Evolutionary conservation across 805 yeast species (phyloP).

Genomic region (Priceomyces carsonii): DNA sequence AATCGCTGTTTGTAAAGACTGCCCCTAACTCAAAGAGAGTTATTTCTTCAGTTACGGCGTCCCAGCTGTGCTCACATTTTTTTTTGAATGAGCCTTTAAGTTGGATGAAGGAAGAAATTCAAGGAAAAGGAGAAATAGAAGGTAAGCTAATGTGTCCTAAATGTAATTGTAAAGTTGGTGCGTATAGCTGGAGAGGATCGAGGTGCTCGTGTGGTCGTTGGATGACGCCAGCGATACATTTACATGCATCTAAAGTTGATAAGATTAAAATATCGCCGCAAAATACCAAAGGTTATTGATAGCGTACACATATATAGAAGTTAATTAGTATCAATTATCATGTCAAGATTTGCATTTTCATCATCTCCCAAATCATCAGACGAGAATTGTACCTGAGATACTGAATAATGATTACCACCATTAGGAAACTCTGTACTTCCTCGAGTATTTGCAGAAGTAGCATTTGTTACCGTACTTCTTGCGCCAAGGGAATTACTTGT

Average conservation of each 20-base stretch:
- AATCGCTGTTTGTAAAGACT: slow-evolving; percentile 63
- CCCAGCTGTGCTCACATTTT: slow-evolving; percentile 72
- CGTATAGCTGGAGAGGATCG: slow-evolving; percentile 92
- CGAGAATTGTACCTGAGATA: background rate
- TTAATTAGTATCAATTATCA: slow-evolving; percentile 41
- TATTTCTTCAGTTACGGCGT: slow-evolving; percentile 56
- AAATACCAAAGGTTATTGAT: slow-evolving; percentile 12
- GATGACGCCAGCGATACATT: slow-evolving; percentile 89
- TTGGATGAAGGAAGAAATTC: slow-evolving; percentile 89
- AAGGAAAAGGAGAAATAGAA: slow-evolving; percentile 67
- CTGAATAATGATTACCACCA: slow-evolving; percentile 1
- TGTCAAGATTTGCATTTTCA: slow-evolving; percentile 42
- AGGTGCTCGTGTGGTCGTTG: slow-evolving; percentile 94
- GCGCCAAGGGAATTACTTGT: slow-evolving; percentile 15
- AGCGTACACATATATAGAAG: slow-evolving; percentile 14
- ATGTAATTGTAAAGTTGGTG: slow-evolving; percentile 84
- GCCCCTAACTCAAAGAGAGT: slow-evolving; percentile 64
- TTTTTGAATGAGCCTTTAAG: slow-evolving; percentile 78
- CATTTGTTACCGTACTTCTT: slow-evolving; percentile 19
- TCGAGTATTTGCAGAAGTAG: slow-evolving; percentile 18
- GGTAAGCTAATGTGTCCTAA: slow-evolving; percentile 87
- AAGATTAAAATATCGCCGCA: slow-evolving; percentile 35
- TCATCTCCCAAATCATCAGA: slow-evolving; percentile 14
- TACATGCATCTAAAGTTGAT: slow-evolving; percentile 82
- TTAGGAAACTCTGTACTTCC: slow-evolving; percentile 6